Conservation (phyloP, 2,329 filamentous ascomycete genomes). For the Botrytis fragariae region DNA sequence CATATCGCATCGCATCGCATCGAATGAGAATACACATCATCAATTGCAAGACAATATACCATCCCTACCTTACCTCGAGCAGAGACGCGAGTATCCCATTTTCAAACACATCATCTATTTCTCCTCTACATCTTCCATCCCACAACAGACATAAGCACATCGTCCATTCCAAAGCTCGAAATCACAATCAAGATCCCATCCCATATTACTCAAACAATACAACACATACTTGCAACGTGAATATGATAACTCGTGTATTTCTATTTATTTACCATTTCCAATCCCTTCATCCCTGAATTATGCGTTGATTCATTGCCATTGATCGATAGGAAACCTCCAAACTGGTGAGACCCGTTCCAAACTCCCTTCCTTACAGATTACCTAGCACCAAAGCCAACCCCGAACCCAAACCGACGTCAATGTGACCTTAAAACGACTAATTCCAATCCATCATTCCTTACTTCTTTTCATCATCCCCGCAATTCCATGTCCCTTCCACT, state of each 20-base stretch:
- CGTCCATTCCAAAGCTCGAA: background rate
- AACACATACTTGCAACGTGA: background rate
- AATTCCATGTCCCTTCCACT: background rate
- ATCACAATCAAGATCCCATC: background rate
- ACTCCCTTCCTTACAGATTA: background rate
- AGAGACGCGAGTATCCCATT: background rate
- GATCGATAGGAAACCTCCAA: background rate
- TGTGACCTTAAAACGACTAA: background rate
- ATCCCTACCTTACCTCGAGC: background rate
- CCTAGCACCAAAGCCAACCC: background rate
- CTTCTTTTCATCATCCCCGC: background rate
- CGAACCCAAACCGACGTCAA: background rate
- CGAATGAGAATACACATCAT: background rate
- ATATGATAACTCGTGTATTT: background rate
- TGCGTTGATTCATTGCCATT: conserved; percentile 1
- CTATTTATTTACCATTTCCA: background rate
- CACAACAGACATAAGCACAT: background rate
- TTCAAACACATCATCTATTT: background rate
- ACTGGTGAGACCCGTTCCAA: background rate
- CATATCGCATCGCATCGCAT: background rate
- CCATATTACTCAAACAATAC: background rate
- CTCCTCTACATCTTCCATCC: background rate
- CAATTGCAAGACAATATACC: too few species aligned
- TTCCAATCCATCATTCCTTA: background rate
- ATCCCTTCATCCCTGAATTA: background rate